A percentile compares a stretch with the other conserved stretches of the same genome.
phyloP scores from a whole-genome alignment of 129 eudicot genomes.

The Erigeron canadensis region DNA sequence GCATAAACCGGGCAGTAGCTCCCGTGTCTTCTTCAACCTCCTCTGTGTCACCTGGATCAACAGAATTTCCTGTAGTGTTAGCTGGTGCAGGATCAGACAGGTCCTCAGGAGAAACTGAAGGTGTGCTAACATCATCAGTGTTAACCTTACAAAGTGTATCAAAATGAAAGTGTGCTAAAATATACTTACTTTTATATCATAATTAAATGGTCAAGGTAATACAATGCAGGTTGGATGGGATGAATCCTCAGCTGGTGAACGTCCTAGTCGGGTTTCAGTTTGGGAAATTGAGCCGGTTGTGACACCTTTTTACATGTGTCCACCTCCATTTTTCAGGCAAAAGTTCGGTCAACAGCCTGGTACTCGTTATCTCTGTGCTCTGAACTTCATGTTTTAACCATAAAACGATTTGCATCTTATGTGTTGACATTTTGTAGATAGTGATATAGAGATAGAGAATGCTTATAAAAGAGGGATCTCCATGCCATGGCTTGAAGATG shows the following conservation, averaged over 20 bases:
- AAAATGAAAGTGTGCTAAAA: too few species aligned
- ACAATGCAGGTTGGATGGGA: slow-evolving; percentile 91
- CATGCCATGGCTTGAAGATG: slow-evolving; percentile 88
- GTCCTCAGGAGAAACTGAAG: too few species aligned
- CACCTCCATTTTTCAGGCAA: slow-evolving; percentile 85
- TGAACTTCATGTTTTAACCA: not conserved
- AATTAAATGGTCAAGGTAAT: not conserved
- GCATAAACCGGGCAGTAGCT: too few species aligned
- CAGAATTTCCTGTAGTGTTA: not conserved
- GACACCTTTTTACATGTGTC: slow-evolving; percentile 93
- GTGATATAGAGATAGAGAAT: slow-evolving; percentile 68
- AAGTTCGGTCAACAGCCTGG: slow-evolving; percentile 60
- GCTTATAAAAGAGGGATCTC: slow-evolving; percentile 65
- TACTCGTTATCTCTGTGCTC: not conserved
- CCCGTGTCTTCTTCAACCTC: not conserved
- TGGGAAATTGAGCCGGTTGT: slow-evolving; percentile 98
- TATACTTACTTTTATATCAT: not conserved
- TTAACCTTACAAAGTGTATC: too few species aligned
- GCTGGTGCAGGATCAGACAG: too few species aligned
- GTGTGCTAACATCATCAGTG: too few species aligned
- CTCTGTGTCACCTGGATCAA: not conserved
- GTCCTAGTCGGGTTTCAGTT: slow-evolving; percentile 85
- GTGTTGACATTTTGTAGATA: slow-evolving; percentile 43
- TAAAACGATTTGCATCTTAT: not conserved
- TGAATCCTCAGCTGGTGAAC: slow-evolving; percentile 90